A percentile compares a stretch with the other conserved stretches of the same genome.
phyloP scores from a whole-genome alignment of 805 yeast species.

The Candida dendrica region DNA sequence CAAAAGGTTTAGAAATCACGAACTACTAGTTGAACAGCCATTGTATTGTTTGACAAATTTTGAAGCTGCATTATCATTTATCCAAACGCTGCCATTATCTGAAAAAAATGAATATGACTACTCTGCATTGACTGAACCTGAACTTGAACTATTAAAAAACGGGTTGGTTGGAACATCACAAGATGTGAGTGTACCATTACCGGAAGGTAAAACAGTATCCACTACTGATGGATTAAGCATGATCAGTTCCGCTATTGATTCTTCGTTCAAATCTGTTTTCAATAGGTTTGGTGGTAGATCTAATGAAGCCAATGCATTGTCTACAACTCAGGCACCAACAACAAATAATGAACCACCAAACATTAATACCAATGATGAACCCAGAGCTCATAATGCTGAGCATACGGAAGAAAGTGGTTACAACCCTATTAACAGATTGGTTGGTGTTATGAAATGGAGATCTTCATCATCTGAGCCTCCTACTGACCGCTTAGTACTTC shows the following conservation, averaged over 20 bases:
- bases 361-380: too few species aligned
- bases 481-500: background rate
- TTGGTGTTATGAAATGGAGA: conserved; percentile 18
- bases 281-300: conserved; percentile 3
- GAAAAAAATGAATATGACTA: background rate
- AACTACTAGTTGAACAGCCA: conserved; percentile 10
- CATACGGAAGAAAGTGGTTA: conserved; percentile 1
- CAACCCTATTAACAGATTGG: conserved; percentile 15
- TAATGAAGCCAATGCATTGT: conserved; percentile 10
- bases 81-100: conserved; percentile 1
- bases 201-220: background rate
- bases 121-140: background rate
- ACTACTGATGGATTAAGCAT: conserved; percentile 1
- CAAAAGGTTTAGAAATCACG: conserved; percentile 15
- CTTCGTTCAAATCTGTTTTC: conserved; percentile 3
- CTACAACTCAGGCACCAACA: background rate
- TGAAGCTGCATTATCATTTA: conserved; percentile 19
- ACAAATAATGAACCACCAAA: background rate
- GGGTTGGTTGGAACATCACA: background rate
- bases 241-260: conserved; percentile 3
- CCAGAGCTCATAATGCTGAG: background rate
- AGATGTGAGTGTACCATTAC: background rate
- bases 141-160: background rate
- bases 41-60: conserved; percentile 18
- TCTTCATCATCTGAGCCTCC: background rate